phyloP scores from a whole-genome alignment of 23 red algal genomes.

The Porphyridium purpureum region DNA sequence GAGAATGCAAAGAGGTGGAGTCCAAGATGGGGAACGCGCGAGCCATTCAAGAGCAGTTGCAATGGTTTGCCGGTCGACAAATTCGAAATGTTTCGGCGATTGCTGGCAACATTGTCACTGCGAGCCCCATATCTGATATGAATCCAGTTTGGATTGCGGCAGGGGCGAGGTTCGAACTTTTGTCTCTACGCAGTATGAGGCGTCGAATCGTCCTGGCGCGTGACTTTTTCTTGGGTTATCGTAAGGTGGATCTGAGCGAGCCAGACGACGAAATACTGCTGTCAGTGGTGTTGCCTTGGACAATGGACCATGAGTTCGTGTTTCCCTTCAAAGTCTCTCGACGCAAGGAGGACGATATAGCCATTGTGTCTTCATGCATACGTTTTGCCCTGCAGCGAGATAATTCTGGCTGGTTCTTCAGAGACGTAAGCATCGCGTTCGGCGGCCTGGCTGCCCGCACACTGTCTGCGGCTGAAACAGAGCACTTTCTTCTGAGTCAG shows the following conservation, averaged over 20 bases:
- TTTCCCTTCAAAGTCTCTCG: slow-evolving; percentile 53
- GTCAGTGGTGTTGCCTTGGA: slow-evolving; percentile 35
- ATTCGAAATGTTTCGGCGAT: slow-evolving; percentile 56
- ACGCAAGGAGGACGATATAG: slow-evolving; percentile 70
- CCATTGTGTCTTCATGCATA: slow-evolving; percentile 70
- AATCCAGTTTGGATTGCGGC: slow-evolving; percentile 64
- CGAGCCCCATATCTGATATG: slow-evolving; percentile 76
- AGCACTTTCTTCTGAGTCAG: slow-evolving; percentile 6
- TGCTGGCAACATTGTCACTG: slow-evolving; percentile 72
- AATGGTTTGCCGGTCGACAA: slow-evolving; percentile 57
- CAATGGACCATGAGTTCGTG: slow-evolving; percentile 19
- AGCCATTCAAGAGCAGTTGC: slow-evolving; percentile 35
- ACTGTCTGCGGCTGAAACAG: slow-evolving; percentile 12
- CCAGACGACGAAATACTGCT: slow-evolving; percentile 23
- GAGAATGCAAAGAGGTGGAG: neutral
- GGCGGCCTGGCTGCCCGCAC: slow-evolving; percentile 53
- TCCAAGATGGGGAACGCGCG: slow-evolving; percentile 16
- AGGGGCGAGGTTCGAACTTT: slow-evolving; percentile 19
- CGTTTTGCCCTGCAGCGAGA: slow-evolving; percentile 11
- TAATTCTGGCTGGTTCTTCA: slow-evolving; percentile 3
- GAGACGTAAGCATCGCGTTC: slow-evolving; percentile 13
- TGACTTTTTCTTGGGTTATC: slow-evolving; percentile 56
- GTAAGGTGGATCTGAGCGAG: slow-evolving; percentile 14
- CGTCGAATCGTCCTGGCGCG: neutral
- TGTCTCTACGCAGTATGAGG: slow-evolving; percentile 1